phyloP scores from a whole-genome alignment of 306 rosid genomes.

The Spatholobus suberectus region DNA sequence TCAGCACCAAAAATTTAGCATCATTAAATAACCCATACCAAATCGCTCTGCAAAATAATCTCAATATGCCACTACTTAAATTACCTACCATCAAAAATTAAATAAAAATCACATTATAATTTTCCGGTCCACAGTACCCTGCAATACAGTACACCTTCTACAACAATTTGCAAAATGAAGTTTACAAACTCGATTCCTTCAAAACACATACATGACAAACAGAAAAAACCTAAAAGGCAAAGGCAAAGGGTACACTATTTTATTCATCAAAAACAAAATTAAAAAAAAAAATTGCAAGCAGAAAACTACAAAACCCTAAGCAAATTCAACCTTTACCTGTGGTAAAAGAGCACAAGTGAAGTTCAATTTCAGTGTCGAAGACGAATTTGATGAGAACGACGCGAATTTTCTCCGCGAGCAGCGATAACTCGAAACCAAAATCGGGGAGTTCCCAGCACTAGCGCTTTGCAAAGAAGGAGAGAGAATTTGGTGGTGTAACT shows the following conservation, averaged over 20 bases:
- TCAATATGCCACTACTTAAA: conserved; percentile 1
- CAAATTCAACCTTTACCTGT: conserved; percentile 38
- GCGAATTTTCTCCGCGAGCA: not conserved
- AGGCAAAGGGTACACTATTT: not conserved
- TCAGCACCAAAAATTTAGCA: not conserved
- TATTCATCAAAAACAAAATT: not conserved
- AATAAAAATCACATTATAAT: not conserved
- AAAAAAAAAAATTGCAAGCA: conserved; percentile 6
- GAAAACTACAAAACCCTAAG: conserved; percentile 18
- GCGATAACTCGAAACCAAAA: conserved; percentile 29
- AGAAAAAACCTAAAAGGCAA: not conserved
- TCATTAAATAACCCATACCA: conserved; percentile 12
- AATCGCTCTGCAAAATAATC: not conserved
- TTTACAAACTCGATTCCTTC: not conserved
- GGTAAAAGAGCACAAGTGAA: conserved; percentile 6
- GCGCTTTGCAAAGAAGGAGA: not conserved
- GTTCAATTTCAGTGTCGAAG: conserved; percentile 27
- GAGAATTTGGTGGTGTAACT: not conserved
- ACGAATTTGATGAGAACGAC: conserved; percentile 28
- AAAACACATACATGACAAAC: not conserved
- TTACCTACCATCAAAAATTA: not conserved
- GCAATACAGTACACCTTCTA: not conserved
- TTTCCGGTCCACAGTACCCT: not conserved
- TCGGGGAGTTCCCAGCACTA: not conserved
- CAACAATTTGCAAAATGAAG: not conserved